Conservation (phyloP, 2,329 filamentous ascomycete species). For the Stachybotrys chartarum region DNA sequence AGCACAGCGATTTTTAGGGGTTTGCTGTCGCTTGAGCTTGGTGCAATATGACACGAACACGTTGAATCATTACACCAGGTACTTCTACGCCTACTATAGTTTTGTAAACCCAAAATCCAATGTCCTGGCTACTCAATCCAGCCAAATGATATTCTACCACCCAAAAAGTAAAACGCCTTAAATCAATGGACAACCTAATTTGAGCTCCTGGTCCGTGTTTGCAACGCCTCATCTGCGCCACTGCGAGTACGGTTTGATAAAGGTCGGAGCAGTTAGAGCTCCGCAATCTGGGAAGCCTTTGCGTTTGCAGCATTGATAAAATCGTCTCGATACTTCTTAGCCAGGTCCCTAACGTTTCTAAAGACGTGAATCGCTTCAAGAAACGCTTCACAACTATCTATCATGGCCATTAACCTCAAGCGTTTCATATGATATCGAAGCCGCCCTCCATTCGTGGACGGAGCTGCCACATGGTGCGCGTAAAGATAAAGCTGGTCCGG, state of each 20-base stretch:
- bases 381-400: conserved; percentile 18
- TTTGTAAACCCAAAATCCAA: too few species aligned
- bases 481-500: too few species aligned
- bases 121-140: too few species aligned
- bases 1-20: conserved; percentile 19
- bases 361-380: conserved; percentile 24
- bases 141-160: too few species aligned
- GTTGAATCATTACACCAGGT: too few species aligned
- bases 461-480: conserved; percentile 22
- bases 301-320: conserved; percentile 17
- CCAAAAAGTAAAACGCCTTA: too few species aligned
- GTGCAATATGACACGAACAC: too few species aligned
- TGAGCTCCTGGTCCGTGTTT: too few species aligned
- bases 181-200: too few species aligned
- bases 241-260: background rate
- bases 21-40: too few species aligned
- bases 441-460: conserved; percentile 16
- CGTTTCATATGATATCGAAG: conserved; percentile 34
- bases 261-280: background rate
- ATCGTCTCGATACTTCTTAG: conserved; percentile 24
- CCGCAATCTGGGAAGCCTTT: background rate
- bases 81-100: too few species aligned
- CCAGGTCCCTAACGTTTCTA: conserved; percentile 28
- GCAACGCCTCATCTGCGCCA: too few species aligned
- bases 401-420: conserved; percentile 19